These are phyloP conservation scores for Dissophora ornata DNA, from an alignment of 192 early-diverging fungal genomes.

Conservation along the genomic window DNA sequence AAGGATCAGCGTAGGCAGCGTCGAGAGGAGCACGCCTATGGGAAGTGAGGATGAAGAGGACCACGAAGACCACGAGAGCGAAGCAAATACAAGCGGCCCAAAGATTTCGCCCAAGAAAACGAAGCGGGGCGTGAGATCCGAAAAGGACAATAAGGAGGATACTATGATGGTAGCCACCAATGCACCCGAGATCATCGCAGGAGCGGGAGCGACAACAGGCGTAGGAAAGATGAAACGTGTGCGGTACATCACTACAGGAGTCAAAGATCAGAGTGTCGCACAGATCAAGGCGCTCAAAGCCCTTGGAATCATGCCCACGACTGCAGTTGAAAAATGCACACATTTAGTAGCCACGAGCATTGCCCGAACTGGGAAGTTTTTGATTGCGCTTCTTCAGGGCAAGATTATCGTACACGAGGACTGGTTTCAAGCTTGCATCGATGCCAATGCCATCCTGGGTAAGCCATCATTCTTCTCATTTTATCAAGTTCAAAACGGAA, in stretches of 20 bases:
- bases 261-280: slow-evolving; percentile 52
- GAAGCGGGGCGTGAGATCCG: slow-evolving; percentile 2
- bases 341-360: slow-evolving; percentile 67
- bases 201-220: not conserved
- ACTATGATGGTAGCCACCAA: not conserved
- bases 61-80: slow-evolving; percentile 13
- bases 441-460: slow-evolving; percentile 45
- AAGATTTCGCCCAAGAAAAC: slow-evolving; percentile 14
- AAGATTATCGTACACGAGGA: slow-evolving; percentile 45
- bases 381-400: slow-evolving; percentile 31
- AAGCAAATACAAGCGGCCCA: not conserved
- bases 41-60: slow-evolving; percentile 51
- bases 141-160: slow-evolving; percentile 34
- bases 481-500: not conserved
- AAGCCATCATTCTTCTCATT: not conserved
- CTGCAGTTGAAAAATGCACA: slow-evolving; percentile 60
- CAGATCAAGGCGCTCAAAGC: slow-evolving; percentile 58
- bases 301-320: slow-evolving; percentile 66
- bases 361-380: slow-evolving; percentile 69
- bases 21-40: slow-evolving; percentile 21
- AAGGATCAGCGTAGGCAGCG: slow-evolving; percentile 26
- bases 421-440: slow-evolving; percentile 43
- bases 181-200: not conserved
- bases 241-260: slow-evolving; percentile 56
- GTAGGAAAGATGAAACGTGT: slow-evolving; percentile 17